A percentile compares a stretch with the other conserved stretches of the same genome.
Evolutionary conservation across 2,329 filamentous ascomycete genomes (phyloP).

Genomic region (Paecilomyces niveus): DNA sequence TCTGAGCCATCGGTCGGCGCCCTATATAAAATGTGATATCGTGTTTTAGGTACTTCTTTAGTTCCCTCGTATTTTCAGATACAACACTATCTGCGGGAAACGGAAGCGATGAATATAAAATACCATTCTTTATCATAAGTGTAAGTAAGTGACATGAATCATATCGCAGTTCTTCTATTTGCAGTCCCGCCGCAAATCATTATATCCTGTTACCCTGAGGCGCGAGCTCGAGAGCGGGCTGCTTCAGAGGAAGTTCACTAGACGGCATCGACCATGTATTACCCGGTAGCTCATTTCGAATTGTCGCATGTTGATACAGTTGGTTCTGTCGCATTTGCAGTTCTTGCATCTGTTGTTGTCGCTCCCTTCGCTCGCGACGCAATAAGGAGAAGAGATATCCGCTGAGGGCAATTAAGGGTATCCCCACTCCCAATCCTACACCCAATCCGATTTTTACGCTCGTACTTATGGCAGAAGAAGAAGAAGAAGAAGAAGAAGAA

Average conservation of each 20-base stretch:
- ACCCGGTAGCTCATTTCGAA: not conserved
- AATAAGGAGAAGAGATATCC: not conserved
- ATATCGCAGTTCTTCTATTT: not conserved
- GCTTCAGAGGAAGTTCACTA: not conserved
- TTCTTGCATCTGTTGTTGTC: not conserved
- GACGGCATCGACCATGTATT: not conserved
- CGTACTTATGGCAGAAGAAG: not conserved
- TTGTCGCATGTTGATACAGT: not conserved
- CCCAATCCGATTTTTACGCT: not conserved
- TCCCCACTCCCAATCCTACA: not conserved
- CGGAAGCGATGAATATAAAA: too few species aligned
- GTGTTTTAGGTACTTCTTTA: too few species aligned
- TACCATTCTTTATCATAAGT: not conserved
- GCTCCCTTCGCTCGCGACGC: not conserved
- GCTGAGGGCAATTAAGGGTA: not conserved
- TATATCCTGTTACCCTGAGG: not conserved
- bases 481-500: too few species aligned
- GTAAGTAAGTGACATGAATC: not conserved
- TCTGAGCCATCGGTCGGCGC: too few species aligned
- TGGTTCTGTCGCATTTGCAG: not conserved
- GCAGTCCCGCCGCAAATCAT: not conserved
- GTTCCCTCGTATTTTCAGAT: too few species aligned
- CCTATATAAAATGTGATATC: too few species aligned
- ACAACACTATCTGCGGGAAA: too few species aligned
- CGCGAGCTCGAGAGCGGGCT: not conserved